phyloP scores from a whole-genome alignment of 371 early-diverging fungal genomes.

The Zychaea mexicana region DNA sequence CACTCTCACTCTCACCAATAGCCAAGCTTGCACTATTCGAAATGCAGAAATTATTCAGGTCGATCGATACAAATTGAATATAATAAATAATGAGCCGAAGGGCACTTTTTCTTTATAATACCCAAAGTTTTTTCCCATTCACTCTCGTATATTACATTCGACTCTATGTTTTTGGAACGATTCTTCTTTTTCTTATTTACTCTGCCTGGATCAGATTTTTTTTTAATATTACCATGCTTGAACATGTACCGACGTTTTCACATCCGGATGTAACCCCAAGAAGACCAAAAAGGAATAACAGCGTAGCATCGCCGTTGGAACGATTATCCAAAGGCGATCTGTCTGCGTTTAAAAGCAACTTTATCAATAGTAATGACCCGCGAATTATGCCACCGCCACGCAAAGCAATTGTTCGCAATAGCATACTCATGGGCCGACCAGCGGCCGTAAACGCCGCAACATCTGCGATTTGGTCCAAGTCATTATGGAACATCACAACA shows the following conservation, averaged over 20 bases:
- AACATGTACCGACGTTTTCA: not conserved
- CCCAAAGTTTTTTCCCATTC: not conserved
- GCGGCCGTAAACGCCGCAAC: not conserved
- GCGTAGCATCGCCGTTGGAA: not conserved
- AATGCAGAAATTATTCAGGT: constrained; percentile 42
- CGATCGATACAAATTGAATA: constrained; percentile 8
- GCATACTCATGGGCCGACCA: not conserved
- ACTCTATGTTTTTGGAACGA: no score
- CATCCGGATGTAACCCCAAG: not conserved
- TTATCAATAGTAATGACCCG: not conserved
- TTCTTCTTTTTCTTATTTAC: not conserved
- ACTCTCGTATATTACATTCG: not conserved
- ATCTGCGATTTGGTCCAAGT: not conserved
- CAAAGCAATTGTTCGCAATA: not conserved
- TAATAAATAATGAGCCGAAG: not conserved
- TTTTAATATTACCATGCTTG: not conserved
- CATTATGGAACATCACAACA: not conserved
- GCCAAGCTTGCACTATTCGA: constrained; percentile 50
- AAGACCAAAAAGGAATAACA: not conserved
- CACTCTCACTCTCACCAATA: constrained; percentile 9
- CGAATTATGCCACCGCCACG: not conserved
- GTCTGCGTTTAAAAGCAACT: not conserved
- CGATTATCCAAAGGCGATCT: not conserved
- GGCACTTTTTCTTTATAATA: not conserved
- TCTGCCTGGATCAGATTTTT: no score